Percentiles rank a stretch among this genome's conserved stretches.
Conservation (phyloP, 1,284 basidiomycete genomes). For the Sporisorium iseilematis-ciliati region DNA sequence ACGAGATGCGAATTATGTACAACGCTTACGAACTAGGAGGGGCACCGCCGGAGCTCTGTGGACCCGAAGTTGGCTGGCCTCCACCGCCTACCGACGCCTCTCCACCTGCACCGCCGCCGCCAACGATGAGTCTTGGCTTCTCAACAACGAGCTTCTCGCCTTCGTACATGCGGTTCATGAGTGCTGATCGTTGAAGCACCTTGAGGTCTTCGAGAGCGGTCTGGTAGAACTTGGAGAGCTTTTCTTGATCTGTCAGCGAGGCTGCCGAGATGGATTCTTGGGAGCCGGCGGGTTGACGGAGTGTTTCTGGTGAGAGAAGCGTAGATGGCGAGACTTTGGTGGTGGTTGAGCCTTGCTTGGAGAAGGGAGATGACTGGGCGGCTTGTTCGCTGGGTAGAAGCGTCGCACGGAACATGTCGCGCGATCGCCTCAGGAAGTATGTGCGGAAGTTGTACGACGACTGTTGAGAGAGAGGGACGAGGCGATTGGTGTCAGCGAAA, state of each 20-base stretch:
- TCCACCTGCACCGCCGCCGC: conserved; percentile 54
- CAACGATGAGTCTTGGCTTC: conserved; percentile 59
- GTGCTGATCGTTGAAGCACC: conserved; percentile 64
- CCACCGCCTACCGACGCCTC: conserved; percentile 53
- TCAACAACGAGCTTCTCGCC: conserved; percentile 68
- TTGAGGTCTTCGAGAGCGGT: conserved; percentile 62
- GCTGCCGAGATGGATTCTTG: conserved; percentile 40
- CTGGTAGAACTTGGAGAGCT: conserved; percentile 59
- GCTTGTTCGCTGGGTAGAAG: conserved; percentile 51
- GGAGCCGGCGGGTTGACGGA: conserved; percentile 22
- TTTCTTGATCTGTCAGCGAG: conserved; percentile 39
- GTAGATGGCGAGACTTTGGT: conserved; percentile 56
- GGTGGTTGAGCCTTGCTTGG: conserved; percentile 56
- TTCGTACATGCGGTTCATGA: conserved; percentile 67
- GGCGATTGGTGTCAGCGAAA: not conserved
- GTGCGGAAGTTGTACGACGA: conserved; percentile 69
- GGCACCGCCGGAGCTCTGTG: conserved; percentile 47
- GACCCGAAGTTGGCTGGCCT: conserved; percentile 48
- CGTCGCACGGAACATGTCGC: conserved; percentile 66
- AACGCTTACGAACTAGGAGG: conserved; percentile 36
- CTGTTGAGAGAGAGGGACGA: conserved; percentile 24
- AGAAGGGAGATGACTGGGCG: conserved; percentile 55
- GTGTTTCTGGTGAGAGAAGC: conserved; percentile 41
- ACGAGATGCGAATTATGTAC: conserved; percentile 1
- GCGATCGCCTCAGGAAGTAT: conserved; percentile 67